These are phyloP conservation scores for Lumnitzera littorea DNA, from an alignment of 345 rosid species.

Conservation along the genomic window DNA sequence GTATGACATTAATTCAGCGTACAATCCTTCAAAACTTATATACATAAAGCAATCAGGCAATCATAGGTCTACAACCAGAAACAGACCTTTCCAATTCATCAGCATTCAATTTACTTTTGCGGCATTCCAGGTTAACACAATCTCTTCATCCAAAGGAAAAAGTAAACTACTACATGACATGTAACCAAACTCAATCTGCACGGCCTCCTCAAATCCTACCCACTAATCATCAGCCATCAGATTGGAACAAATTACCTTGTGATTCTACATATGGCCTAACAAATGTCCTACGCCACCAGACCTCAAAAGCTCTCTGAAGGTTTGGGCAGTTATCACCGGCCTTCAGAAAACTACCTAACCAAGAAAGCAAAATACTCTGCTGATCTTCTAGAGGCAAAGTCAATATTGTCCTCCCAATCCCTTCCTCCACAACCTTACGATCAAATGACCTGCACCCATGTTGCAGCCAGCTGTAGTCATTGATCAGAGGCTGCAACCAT, in stretches of 20 bases:
- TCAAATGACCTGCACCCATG: conserved; percentile 89
- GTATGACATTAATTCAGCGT: no score
- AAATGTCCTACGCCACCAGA: conserved; percentile 97
- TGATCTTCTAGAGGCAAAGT: conserved; percentile 93
- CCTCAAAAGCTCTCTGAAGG: conserved; percentile 93
- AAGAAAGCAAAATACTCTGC: conserved; percentile 66
- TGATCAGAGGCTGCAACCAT: conserved; percentile 89
- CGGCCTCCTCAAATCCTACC: conserved; percentile 8
- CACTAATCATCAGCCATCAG: conserved; percentile 18
- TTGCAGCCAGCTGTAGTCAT: conserved; percentile 90
- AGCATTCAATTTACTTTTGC: no score
- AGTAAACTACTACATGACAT: conserved; percentile 1
- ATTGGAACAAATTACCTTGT: conserved; percentile 24
- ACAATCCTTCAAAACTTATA: no score
- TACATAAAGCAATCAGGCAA: no score
- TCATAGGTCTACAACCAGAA: no score
- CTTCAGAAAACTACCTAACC: conserved; percentile 80
- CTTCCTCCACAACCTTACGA: conserved; percentile 89
- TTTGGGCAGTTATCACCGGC: conserved; percentile 94
- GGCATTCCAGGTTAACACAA: no score
- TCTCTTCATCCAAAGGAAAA: no score
- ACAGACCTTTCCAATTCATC: no score
- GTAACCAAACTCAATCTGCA: conserved; percentile 2
- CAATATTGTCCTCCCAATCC: conserved; percentile 84
- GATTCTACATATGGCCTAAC: conserved; percentile 61